Evolutionary conservation across 2,329 filamentous ascomycete species (phyloP), one percentile per base, ranked within the genome.

Genomic region (Endoconidiophora polonica): DNA sequence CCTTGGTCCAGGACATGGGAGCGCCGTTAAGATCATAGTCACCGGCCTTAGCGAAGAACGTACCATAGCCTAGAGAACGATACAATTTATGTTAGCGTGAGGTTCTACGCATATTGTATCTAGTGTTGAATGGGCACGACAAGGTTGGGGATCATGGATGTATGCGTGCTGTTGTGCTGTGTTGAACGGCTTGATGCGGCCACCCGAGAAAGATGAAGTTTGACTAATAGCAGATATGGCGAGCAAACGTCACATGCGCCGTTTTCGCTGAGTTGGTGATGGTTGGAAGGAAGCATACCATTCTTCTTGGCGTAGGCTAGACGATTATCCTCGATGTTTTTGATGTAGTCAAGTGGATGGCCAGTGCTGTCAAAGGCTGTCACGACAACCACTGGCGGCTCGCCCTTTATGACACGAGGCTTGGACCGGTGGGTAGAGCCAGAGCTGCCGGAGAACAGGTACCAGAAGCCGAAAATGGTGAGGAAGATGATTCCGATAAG

Each of bases 271-370:
- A 18, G 23, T 14, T 16, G 16, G 26, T n/a, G 43, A 24, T 37
- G 36, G n/a, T n/a, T 42, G n/a, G 43, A 9, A 39, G 26, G 12
- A 12, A 18, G 57, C 73, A 60, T 74, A 94, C 88, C 90, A 67
- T 96, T 87, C 61, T 77, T 81, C 56, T 76, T 74, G 5, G 90
- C 91, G 66, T 96, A 98, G 55, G 83, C 74, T 59, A 82, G 73
- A 58, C 91, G 72, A 64, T 98, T 98, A 57, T 84, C 76, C 61
- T 78, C 81, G 55, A 98, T 76, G 58, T 77, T 77, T 52, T 81
- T 71, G 50, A 82, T 70, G 65, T 90, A 93, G 38, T 65, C 69
- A 47, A 71, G 68, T 52, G 78, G 73, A 61, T 56, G 49, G 23
- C 49, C 52, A 23, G 40, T 43, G 46, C 42, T 44, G 40, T 95